Conservation (phyloP, 257 asterid genomes). For the Lantana camara region DNA sequence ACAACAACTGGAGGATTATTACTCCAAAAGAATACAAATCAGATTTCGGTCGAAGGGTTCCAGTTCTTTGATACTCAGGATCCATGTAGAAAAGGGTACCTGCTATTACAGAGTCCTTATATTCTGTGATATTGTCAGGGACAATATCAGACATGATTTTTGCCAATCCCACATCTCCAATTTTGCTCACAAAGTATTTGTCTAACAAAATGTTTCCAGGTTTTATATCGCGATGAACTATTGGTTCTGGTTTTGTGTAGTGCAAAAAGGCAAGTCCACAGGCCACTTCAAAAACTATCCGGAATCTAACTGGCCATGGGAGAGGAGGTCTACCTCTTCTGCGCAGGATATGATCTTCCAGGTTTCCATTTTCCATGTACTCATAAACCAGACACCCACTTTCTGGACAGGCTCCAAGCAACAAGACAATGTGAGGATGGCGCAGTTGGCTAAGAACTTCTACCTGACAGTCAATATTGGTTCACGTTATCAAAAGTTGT, state of each 20-base stretch:
- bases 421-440: conserved; percentile 75
- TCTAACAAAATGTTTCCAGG: conserved; percentile 88
- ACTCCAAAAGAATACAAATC: conserved; percentile 88
- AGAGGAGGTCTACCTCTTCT: conserved; percentile 48
- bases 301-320: conserved; percentile 77
- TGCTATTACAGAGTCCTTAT: conserved; percentile 69
- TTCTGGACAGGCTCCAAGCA: conserved; percentile 94
- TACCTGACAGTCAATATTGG: conserved; percentile 49
- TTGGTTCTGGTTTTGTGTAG: conserved; percentile 75
- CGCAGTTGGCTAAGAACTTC: conserved; percentile 83
- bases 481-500: conserved; percentile 1
- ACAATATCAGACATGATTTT: conserved; percentile 58
- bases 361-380: conserved; percentile 83
- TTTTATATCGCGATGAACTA: conserved; percentile 86
- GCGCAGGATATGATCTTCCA: conserved; percentile 62
- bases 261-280: conserved; percentile 90
- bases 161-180: conserved; percentile 91
- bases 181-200: conserved; percentile 64
- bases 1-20: conserved; percentile 70
- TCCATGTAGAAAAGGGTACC: conserved; percentile 88
- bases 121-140: conserved; percentile 82
- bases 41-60: conserved; percentile 86
- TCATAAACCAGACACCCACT: conserved; percentile 75
- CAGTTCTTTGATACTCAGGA: conserved; percentile 91
- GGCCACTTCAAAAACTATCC: conserved; percentile 80